A percentile compares a stretch with the other conserved stretches of the same genome.
Conservation (phyloP, 1,284 basidiomycete genomes). For the Moniliella sp. region DNA sequence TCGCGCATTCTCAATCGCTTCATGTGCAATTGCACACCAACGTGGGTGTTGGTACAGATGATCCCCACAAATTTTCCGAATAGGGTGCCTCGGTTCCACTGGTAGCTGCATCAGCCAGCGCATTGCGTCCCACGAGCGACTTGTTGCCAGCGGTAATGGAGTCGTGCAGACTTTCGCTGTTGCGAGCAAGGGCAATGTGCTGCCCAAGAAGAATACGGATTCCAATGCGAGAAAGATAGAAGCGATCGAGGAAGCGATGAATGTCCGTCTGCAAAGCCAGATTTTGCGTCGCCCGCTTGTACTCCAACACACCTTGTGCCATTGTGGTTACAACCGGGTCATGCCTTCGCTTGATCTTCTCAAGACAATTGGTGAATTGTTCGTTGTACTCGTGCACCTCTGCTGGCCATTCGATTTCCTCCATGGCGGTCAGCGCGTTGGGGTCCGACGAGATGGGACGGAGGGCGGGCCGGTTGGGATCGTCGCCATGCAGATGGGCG, state of each 20-base stretch:
- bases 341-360: conserved; percentile 77
- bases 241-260: conserved; percentile 84
- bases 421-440: too few species aligned
- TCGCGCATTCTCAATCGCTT: conserved; percentile 92
- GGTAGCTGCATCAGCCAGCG: conserved; percentile 6
- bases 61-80: conserved; percentile 97
- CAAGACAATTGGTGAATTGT: conserved; percentile 64
- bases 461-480: too few species aligned
- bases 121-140: conserved; percentile 1
- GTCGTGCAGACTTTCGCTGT: conserved; percentile 1
- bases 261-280: conserved; percentile 55
- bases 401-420: conserved; percentile 58
- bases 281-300: conserved; percentile 39
- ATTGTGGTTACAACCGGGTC: conserved; percentile 94
- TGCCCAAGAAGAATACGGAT: conserved; percentile 33
- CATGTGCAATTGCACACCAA: conserved; percentile 41
- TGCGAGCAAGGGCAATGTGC: conserved; percentile 28
- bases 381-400: conserved; percentile 85
- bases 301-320: conserved; percentile 50
- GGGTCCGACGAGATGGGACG: too few species aligned
- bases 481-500: too few species aligned
- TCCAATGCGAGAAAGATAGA: conserved; percentile 84
- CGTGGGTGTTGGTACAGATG: conserved; percentile 68
- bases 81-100: too few species aligned
- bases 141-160: neutral